These are phyloP conservation scores for Seiridium unicorne DNA, from an alignment of 2,329 filamentous ascomycete genomes.

Conservation along the genomic window DNA sequence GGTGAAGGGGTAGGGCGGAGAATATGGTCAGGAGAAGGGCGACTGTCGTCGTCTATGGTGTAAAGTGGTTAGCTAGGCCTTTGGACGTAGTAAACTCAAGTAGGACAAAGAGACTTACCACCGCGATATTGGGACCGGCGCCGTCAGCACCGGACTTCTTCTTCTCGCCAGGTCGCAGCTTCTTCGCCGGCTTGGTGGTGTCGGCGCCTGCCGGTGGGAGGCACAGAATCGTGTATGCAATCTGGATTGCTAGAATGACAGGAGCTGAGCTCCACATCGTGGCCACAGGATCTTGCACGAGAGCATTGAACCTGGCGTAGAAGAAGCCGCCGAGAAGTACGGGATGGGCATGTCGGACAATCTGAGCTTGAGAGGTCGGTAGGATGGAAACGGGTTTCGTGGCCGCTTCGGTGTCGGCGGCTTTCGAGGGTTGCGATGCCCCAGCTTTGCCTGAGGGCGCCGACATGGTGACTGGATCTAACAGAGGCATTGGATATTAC, in stretches of 20 bases:
- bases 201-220: conserved; percentile 59
- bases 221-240: conserved; percentile 59
- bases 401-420: conserved; percentile 20
- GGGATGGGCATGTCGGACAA: conserved; percentile 67
- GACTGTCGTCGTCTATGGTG: conserved; percentile 63
- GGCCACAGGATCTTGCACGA: conserved; percentile 69
- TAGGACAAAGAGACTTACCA: conserved; percentile 36
- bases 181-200: conserved; percentile 40
- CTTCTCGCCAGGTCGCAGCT: conserved; percentile 51
- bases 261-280: conserved; percentile 62
- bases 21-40: conserved; percentile 55
- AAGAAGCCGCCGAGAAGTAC: conserved; percentile 64
- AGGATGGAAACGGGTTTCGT: conserved; percentile 37
- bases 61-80: not conserved
- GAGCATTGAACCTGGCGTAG: conserved; percentile 58
- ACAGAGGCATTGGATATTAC: conserved; percentile 25
- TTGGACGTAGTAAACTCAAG: not conserved
- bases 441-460: conserved; percentile 26
- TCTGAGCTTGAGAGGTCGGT: conserved; percentile 35
- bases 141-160: conserved; percentile 45
- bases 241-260: conserved; percentile 63
- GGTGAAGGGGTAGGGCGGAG: conserved; percentile 39
- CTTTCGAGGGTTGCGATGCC: conserved; percentile 25
- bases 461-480: conserved; percentile 38
- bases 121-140: conserved; percentile 41